These are phyloP conservation scores for Chlorella sp. DNA, from an alignment of 139 green algal species.

Conservation along the genomic window DNA sequence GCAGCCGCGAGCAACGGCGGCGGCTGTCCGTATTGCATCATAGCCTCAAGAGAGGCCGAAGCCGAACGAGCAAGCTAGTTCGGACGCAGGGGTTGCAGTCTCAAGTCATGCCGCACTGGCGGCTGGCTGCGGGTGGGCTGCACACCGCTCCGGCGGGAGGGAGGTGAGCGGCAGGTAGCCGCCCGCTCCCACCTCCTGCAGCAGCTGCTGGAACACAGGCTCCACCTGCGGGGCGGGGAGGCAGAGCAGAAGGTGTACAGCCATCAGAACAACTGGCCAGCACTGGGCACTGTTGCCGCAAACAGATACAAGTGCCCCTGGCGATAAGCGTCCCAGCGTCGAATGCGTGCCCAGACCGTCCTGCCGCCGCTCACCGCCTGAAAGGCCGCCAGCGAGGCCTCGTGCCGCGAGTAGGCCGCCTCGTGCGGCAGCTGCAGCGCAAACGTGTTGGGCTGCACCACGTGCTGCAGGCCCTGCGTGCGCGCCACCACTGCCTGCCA, in stretches of 20 bases:
- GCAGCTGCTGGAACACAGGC: constrained; percentile 19
- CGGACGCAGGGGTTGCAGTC: too few relatives aligned
- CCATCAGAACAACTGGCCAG: too few relatives aligned
- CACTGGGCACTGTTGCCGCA: not conserved
- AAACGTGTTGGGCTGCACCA: constrained; percentile 35
- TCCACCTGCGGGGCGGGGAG: not conserved
- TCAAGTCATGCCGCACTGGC: not conserved
- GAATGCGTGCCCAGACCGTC: not conserved
- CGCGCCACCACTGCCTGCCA: constrained; percentile 15
- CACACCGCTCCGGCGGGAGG: not conserved
- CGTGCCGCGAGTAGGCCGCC: not conserved
- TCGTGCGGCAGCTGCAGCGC: constrained; percentile 27
- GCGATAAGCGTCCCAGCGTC: not conserved
- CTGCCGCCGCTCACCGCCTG: not conserved
- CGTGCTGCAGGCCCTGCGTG: not conserved
- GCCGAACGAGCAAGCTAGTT: too few relatives aligned
- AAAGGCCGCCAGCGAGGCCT: constrained; percentile 1
- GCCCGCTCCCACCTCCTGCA: constrained; percentile 4
- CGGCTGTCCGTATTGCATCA: too few relatives aligned
- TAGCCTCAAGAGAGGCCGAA: too few relatives aligned
- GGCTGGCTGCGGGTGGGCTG: not conserved
- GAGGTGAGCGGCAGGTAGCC: constrained; percentile 15
- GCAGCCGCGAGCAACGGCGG: too few relatives aligned
- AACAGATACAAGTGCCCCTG: too few relatives aligned
- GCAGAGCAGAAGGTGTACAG: not conserved